Percentiles rank a stretch among this genome's conserved stretches.
These are phyloP conservation scores for Starmerella scarabaei DNA, from an alignment of 805 yeast species.

Conservation along the genomic window DNA sequence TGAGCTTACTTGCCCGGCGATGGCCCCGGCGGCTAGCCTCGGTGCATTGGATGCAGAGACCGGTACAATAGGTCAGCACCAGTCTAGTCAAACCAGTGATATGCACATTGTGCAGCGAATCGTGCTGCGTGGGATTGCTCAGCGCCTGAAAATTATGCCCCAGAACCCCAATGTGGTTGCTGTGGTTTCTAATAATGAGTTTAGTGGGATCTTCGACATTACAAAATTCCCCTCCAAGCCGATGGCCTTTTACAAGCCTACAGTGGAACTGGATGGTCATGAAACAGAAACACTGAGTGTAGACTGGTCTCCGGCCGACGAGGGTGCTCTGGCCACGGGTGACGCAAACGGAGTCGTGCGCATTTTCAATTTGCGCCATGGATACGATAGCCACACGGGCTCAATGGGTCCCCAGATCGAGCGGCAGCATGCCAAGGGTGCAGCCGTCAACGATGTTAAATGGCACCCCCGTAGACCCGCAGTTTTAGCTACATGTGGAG, in stretches of 20 bases:
- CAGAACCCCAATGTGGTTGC: slow-evolving; percentile 77
- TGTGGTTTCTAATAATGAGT: slow-evolving; percentile 54
- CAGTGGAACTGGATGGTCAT: slow-evolving; percentile 37
- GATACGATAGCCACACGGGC: slow-evolving; percentile 22
- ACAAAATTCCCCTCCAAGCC: slow-evolving; percentile 60
- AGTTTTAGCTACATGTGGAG: slow-evolving; percentile 55
- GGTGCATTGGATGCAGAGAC: slow-evolving; percentile 30
- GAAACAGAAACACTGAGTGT: slow-evolving; percentile 44
- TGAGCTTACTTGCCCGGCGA: slow-evolving; percentile 24
- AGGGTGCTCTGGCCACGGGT: slow-evolving; percentile 49
- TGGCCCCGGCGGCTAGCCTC: slow-evolving; percentile 18
- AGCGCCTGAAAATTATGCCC: slow-evolving; percentile 61
- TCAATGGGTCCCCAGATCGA: slow-evolving; percentile 19
- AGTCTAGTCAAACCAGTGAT: slow-evolving; percentile 26
- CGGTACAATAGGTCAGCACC: slow-evolving; percentile 27
- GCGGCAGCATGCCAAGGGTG: slow-evolving; percentile 27
- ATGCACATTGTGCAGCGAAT: slow-evolving; percentile 43
- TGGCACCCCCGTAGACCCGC: slow-evolving; percentile 55
- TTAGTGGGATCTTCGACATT: slow-evolving; percentile 57
- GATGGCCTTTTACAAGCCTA: slow-evolving; percentile 34
- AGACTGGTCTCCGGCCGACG: slow-evolving; percentile 55
- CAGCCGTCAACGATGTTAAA: slow-evolving; percentile 57
- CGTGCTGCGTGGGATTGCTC: slow-evolving; percentile 60
- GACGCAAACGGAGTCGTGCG: slow-evolving; percentile 52
- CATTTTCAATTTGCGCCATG: slow-evolving; percentile 52